Percentiles rank a stretch among this genome's conserved stretches.
These are phyloP conservation scores for Pyrenochaeta sp. DNA, from an alignment of 2,329 filamentous ascomycete species.

Conservation along the genomic window DNA sequence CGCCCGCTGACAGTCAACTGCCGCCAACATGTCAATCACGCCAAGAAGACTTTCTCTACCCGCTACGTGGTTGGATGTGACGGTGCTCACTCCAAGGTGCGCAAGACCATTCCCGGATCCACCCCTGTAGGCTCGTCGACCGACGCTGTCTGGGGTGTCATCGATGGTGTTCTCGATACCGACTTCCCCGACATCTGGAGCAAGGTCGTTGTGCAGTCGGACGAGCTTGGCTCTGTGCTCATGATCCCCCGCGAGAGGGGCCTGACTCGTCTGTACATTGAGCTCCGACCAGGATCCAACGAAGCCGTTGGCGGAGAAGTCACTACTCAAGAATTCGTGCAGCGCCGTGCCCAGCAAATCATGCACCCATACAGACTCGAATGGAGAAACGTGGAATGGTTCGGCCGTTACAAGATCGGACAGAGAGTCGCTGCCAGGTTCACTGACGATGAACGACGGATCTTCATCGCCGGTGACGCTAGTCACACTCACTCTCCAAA, in stretches of 20 bases:
- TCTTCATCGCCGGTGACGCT: slow-evolving; percentile 61
- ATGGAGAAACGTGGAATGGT: slow-evolving; percentile 59
- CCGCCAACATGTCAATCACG: slow-evolving; percentile 47
- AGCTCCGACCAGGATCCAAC: slow-evolving; percentile 49
- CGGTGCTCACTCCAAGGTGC: slow-evolving; percentile 74
- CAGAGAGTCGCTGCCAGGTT: slow-evolving; percentile 58
- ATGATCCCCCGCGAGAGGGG: slow-evolving; percentile 77
- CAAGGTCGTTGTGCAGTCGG: slow-evolving; percentile 73
- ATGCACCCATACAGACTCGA: slow-evolving; percentile 55
- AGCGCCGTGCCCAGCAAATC: slow-evolving; percentile 65
- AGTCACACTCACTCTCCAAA: slow-evolving; percentile 53
- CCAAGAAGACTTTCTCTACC: slow-evolving; percentile 57
- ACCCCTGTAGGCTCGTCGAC: slow-evolving; percentile 57
- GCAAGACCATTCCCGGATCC: slow-evolving; percentile 64
- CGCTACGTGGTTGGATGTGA: slow-evolving; percentile 76
- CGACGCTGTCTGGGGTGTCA: slow-evolving; percentile 73
- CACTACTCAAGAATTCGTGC: slow-evolving; percentile 71
- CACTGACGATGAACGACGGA: slow-evolving; percentile 48
- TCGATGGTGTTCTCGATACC: slow-evolving; percentile 74
- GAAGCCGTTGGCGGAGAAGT: slow-evolving; percentile 41
- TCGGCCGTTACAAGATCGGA: slow-evolving; percentile 59
- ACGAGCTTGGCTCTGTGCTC: slow-evolving; percentile 72
- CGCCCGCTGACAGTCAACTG: slow-evolving; percentile 53
- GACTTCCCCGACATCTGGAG: slow-evolving; percentile 79
- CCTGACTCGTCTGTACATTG: slow-evolving; percentile 70